Evolutionary conservation across 257 asterid species (phyloP).

Genomic region (Primulina huaijiensis): DNA sequence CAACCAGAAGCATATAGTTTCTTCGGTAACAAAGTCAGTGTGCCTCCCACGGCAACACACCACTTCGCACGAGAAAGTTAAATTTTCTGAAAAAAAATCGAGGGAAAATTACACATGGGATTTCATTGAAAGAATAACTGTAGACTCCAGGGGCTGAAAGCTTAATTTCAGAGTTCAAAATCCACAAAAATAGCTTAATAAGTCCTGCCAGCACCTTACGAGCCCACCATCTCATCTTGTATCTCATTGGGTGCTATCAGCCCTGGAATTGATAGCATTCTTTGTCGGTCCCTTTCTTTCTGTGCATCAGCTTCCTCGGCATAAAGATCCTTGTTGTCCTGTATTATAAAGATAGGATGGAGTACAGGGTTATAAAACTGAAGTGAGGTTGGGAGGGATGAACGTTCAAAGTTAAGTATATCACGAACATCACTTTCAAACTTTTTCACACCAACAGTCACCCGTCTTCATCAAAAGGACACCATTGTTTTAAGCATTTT

Average conservation of each 20-base stretch:
- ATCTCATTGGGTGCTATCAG: constrained; percentile 88
- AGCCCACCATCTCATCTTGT: constrained; percentile 88
- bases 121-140: constrained; percentile 18
- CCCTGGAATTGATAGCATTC: constrained; percentile 89
- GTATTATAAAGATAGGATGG: constrained; percentile 20
- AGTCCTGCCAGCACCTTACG: constrained; percentile 33
- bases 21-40: constrained; percentile 34
- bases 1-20: constrained; percentile 37
- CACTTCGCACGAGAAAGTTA: constrained; percentile 30
- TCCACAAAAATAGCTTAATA: constrained; percentile 30
- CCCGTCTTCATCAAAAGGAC: background rate
- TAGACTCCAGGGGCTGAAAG: constrained; percentile 28
- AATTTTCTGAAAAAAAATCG: constrained; percentile 19
- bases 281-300: constrained; percentile 74
- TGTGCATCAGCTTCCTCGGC: constrained; percentile 95
- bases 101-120: constrained; percentile 30
- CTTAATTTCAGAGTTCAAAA: constrained; percentile 26
- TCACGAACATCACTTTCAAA: background rate
- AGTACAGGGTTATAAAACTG: constrained; percentile 7
- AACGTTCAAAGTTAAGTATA: background rate
- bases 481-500: background rate
- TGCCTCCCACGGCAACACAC: constrained; percentile 30
- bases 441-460: background rate
- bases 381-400: background rate
- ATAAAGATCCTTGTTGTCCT: constrained; percentile 96